These are phyloP conservation scores for Candida multigemmis DNA, from an alignment of 805 yeast genomes.

Conservation along the genomic window DNA sequence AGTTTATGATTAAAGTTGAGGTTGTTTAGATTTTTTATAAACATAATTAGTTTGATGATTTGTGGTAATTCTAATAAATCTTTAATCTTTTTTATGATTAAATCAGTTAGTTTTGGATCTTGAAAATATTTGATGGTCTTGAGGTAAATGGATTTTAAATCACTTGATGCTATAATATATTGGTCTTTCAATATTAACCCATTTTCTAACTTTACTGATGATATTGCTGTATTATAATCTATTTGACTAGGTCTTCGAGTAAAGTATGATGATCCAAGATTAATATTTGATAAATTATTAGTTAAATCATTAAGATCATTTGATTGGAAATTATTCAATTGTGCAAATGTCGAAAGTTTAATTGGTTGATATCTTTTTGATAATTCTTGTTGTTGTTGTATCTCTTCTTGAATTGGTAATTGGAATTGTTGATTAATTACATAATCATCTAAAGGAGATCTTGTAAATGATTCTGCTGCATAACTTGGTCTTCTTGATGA, in stretches of 20 bases:
- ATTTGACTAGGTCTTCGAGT: slow-evolving; percentile 34
- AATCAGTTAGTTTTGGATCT: slow-evolving; percentile 14
- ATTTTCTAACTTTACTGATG: slow-evolving; percentile 41
- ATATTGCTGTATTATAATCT: slow-evolving; percentile 13
- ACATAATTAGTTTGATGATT: slow-evolving; percentile 22
- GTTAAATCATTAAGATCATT: slow-evolving; percentile 14
- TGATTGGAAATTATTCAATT: slow-evolving; percentile 7
- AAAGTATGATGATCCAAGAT: slow-evolving; percentile 19
- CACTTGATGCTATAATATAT: slow-evolving; percentile 51
- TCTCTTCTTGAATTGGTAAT: not conserved
- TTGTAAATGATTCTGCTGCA: slow-evolving; percentile 56
- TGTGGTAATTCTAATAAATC: slow-evolving; percentile 15
- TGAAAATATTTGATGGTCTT: slow-evolving; percentile 49
- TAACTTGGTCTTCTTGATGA: slow-evolving; percentile 67
- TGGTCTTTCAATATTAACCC: slow-evolving; percentile 51
- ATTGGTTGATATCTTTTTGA: not conserved
- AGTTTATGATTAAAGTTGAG: slow-evolving; percentile 31
- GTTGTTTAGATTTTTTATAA: slow-evolving; percentile 31
- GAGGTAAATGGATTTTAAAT: slow-evolving; percentile 39
- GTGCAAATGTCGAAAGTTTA: slow-evolving; percentile 4
- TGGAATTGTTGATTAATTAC: not conserved
- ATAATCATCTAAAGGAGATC: slow-evolving; percentile 9
- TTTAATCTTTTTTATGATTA: slow-evolving; percentile 18
- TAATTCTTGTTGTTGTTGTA: not conserved
- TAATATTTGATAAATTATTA: slow-evolving; percentile 20